Evolutionary conservation across 371 early-diverging fungal genomes (phyloP).

Genomic region (Apophysomyces ossiformis): DNA sequence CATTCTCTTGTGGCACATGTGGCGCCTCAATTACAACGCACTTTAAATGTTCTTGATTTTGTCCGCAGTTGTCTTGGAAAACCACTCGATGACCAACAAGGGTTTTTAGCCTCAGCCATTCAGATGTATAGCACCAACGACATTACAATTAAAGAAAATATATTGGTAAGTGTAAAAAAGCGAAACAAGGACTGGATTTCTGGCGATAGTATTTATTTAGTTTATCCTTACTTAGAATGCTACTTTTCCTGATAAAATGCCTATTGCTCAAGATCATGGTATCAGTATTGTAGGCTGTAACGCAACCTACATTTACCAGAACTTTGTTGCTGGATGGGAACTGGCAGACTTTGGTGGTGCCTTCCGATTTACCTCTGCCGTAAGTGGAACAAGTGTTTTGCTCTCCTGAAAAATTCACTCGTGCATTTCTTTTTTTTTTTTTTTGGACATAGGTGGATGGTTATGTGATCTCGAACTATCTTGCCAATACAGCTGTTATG

Average conservation of each 20-base stretch:
- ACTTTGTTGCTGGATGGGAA: slow-evolving; percentile 52
- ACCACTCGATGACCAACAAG: slow-evolving; percentile 34
- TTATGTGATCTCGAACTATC: slow-evolving; percentile 46
- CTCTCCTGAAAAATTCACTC: background rate
- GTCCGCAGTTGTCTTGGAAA: slow-evolving; percentile 29
- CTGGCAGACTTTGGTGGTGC: slow-evolving; percentile 50
- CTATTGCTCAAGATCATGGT: slow-evolving; percentile 44
- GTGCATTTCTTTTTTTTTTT: background rate
- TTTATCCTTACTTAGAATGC: slow-evolving; percentile 28
- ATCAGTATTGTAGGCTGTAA: slow-evolving; percentile 43
- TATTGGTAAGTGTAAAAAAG: slow-evolving; percentile 30
- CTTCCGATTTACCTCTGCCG: slow-evolving; percentile 46
- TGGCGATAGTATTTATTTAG: too few species aligned
- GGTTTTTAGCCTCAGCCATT: slow-evolving; percentile 46
- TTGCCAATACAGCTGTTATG: slow-evolving; percentile 48
- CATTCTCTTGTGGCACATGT: slow-evolving; percentile 28
- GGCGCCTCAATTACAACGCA: slow-evolving; percentile 21
- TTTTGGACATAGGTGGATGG: slow-evolving; percentile 35
- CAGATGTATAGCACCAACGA: slow-evolving; percentile 39
- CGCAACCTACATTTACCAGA: slow-evolving; percentile 47
- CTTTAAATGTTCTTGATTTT: slow-evolving; percentile 28
- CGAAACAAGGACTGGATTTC: background rate
- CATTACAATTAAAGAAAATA: slow-evolving; percentile 46
- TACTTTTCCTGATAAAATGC: slow-evolving; percentile 41
- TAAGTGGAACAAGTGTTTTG: slow-evolving; percentile 17